Percentiles rank a stretch among this genome's conserved stretches.
Evolutionary conservation across 148 eudicot species (phyloP).

Genomic region (Diospyros lotus): DNA sequence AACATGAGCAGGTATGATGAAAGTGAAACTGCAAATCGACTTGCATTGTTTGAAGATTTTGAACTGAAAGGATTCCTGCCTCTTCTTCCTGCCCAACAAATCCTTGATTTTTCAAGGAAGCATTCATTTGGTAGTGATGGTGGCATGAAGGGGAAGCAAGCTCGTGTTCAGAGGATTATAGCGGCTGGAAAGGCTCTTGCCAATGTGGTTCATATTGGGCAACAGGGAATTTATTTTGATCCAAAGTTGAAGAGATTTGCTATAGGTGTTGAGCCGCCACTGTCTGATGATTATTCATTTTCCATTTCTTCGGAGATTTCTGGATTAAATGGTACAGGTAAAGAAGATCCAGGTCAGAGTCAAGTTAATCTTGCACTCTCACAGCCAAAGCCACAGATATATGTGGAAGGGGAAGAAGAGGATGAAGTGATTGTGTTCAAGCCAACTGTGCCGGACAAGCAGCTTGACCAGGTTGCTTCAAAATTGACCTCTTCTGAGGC

Average conservation of each 20-base stretch:
- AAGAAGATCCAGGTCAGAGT: constrained; percentile 22
- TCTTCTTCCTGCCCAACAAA: constrained; percentile 75
- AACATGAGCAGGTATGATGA: constrained; percentile 76
- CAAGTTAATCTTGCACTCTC: constrained; percentile 16
- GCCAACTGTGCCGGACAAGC: constrained; percentile 64
- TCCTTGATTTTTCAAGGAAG: constrained; percentile 82
- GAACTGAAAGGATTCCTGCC: constrained; percentile 92
- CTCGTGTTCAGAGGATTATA: constrained; percentile 75
- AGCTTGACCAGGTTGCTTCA: constrained; percentile 27
- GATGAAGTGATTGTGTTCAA: constrained; percentile 95
- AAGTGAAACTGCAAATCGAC: constrained; percentile 62
- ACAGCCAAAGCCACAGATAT: constrained; percentile 26
- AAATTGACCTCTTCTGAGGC: constrained; percentile 30
- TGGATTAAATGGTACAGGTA: constrained; percentile 16
- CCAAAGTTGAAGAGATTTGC: constrained; percentile 49
- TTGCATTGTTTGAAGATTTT: constrained; percentile 84
- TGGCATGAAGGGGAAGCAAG: constrained; percentile 54
- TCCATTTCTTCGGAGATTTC: constrained; percentile 24
- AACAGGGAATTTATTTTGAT: constrained; percentile 62
- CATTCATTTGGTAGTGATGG: constrained; percentile 46
- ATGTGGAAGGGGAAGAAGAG: constrained; percentile 70
- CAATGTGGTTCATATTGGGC: constrained; percentile 51
- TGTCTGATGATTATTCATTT: constrained; percentile 30
- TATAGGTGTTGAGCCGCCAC: constrained; percentile 51
- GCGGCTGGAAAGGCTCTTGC: constrained; percentile 88